These are phyloP conservation scores for Irpex sp. DNA, from an alignment of 1,284 basidiomycete genomes.

Conservation along the genomic window DNA sequence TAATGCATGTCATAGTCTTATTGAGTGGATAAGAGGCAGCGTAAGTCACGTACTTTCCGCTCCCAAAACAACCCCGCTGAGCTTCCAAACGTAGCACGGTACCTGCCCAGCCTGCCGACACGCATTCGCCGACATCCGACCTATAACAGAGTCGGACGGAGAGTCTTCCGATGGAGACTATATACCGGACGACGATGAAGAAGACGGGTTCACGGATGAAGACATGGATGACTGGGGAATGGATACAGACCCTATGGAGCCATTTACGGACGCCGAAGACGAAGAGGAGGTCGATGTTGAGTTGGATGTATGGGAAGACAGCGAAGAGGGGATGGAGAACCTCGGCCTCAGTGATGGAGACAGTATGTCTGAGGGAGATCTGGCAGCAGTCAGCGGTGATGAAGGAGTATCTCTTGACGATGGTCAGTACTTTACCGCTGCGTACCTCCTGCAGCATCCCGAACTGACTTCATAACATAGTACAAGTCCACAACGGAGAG, in stretches of 20 bases:
- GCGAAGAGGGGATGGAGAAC: conserved; percentile 16
- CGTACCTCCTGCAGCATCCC: too few relatives aligned
- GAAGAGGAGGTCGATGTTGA: conserved; percentile 17
- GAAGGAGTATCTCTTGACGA: not conserved
- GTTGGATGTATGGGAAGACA: conserved; percentile 12
- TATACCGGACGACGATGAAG: conserved; percentile 44
- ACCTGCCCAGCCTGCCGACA: conserved; percentile 66
- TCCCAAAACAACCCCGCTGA: too few relatives aligned
- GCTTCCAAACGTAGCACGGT: conserved; percentile 45
- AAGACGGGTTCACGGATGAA: conserved; percentile 44
- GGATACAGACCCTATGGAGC: not conserved
- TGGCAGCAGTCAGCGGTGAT: not conserved
- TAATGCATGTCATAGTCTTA: conserved; percentile 36
- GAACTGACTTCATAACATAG: not conserved
- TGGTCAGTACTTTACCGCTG: not conserved
- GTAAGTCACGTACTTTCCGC: conserved; percentile 30
- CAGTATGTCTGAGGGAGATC: not conserved
- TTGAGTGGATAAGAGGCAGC: conserved; percentile 58
- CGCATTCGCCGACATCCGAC: conserved; percentile 50
- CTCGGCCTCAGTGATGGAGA: conserved; percentile 19
- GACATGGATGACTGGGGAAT: conserved; percentile 31
- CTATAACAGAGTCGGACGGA: conserved; percentile 50
- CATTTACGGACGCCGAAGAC: conserved; percentile 14
- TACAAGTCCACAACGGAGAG: conserved; percentile 17
- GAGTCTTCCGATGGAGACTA: conserved; percentile 70